phyloP scores from a whole-genome alignment of 805 yeast genomes.

The Naumovozyma dairenensis region DNA sequence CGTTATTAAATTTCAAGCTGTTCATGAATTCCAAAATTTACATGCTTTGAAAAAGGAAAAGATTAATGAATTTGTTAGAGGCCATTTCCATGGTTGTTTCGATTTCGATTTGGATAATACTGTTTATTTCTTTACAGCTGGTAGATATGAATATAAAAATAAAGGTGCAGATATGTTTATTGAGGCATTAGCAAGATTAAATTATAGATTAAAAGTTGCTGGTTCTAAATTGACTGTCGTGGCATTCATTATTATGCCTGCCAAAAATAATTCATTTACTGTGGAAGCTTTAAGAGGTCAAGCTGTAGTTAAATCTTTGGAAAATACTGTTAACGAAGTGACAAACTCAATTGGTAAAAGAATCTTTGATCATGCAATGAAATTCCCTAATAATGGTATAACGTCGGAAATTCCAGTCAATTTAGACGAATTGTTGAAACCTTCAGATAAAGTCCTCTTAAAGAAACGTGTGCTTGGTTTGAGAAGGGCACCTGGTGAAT shows the following conservation, averaged over 20 bases:
- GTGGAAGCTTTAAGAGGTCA: conserved; percentile 94
- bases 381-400: conserved; percentile 39
- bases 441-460: conserved; percentile 78
- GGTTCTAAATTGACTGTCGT: conserved; percentile 89
- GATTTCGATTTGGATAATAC: conserved; percentile 93
- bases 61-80: conserved; percentile 88
- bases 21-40: conserved; percentile 94
- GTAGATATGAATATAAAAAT: conserved; percentile 92
- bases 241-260: conserved; percentile 97
- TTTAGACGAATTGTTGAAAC: conserved; percentile 75
- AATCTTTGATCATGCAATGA: conserved; percentile 81
- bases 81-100: conserved; percentile 94
- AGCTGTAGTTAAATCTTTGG: conserved; percentile 88
- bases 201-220: conserved; percentile 70
- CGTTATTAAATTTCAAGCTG: conserved; percentile 92
- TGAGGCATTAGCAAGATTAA: conserved; percentile 85
- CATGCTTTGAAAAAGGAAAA: conserved; percentile 88
- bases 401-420: conserved; percentile 61
- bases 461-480: conserved; percentile 90
- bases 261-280: conserved; percentile 85
- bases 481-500: conserved; percentile 56
- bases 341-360: conserved; percentile 80
- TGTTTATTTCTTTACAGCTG: conserved; percentile 90
- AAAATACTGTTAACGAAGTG: conserved; percentile 78
- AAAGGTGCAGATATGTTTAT: conserved; percentile 95